phyloP scores from a whole-genome alignment of 768 basidiomycete species.

The Lyophyllum decastes region DNA sequence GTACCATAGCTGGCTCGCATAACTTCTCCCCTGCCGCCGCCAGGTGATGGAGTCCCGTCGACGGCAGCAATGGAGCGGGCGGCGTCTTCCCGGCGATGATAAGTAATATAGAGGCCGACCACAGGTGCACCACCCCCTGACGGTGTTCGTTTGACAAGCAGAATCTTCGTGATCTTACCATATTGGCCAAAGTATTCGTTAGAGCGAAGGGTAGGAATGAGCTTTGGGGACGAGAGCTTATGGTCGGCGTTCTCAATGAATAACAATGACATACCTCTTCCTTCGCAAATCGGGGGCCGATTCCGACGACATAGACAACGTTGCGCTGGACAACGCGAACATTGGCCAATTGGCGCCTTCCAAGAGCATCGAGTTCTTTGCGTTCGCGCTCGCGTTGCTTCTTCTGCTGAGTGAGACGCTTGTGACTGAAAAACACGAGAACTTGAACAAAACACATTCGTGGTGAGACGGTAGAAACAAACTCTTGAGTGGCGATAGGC shows the following conservation, averaged over 20 bases:
- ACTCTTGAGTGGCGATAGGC: slow-evolving; percentile 95
- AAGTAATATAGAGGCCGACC: slow-evolving; percentile 96
- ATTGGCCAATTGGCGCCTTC: slow-evolving; percentile 85
- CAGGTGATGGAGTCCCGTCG: slow-evolving; percentile 90
- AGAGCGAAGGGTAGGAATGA: slow-evolving; percentile 74
- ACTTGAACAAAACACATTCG: slow-evolving; percentile 12
- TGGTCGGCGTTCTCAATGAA: not conserved
- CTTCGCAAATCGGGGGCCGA: slow-evolving; percentile 91
- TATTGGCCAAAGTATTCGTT: slow-evolving; percentile 98
- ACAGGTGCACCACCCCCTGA: slow-evolving; percentile 72
- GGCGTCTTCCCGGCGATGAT: slow-evolving; percentile 92
- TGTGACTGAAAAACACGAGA: slow-evolving; percentile 59
- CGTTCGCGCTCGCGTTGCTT: slow-evolving; percentile 92
- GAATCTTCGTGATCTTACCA: slow-evolving; percentile 95
- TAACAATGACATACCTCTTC: slow-evolving; percentile 74
- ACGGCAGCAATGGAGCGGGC: slow-evolving; percentile 90
- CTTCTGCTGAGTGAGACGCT: slow-evolving; percentile 93
- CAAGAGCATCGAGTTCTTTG: slow-evolving; percentile 88
- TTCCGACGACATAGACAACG: slow-evolving; percentile 94
- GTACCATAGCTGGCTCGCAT: slow-evolving; percentile 96
- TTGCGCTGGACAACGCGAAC: slow-evolving; percentile 96
- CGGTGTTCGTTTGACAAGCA: slow-evolving; percentile 86
- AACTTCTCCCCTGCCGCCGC: slow-evolving; percentile 75
- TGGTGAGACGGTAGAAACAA: slow-evolving; percentile 34
- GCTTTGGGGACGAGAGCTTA: not conserved